These are phyloP conservation scores for Gyrodon lividus DNA, from an alignment of 768 basidiomycete genomes.

Conservation along the genomic window DNA sequence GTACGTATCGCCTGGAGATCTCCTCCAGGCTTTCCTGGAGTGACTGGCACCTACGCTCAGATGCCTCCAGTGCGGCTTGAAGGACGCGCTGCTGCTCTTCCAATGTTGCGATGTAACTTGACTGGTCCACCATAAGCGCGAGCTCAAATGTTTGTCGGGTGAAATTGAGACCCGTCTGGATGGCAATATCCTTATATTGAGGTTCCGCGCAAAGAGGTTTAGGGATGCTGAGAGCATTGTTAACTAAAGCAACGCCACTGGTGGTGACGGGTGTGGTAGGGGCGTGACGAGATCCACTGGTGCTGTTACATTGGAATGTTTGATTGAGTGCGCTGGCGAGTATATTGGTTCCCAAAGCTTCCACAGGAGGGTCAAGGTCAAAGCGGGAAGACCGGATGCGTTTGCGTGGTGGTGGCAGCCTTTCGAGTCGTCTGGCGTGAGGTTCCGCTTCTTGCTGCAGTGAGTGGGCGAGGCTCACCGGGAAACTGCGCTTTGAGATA, in stretches of 20 bases:
- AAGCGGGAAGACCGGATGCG: not conserved
- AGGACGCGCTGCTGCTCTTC: slow-evolving; percentile 16
- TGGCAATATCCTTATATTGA: slow-evolving; percentile 20
- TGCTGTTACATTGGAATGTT: slow-evolving; percentile 26
- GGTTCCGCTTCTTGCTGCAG: slow-evolving; percentile 30
- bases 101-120: slow-evolving; percentile 17
- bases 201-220: not conserved
- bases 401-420: slow-evolving; percentile 10
- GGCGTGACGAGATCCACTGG: slow-evolving; percentile 8
- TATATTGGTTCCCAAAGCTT: slow-evolving; percentile 2
- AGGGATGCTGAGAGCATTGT: not conserved
- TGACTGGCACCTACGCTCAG: slow-evolving; percentile 6
- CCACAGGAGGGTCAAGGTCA: not conserved
- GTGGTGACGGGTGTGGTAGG: slow-evolving; percentile 6
- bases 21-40: slow-evolving; percentile 11
- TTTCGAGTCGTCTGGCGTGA: slow-evolving; percentile 26
- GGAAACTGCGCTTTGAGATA: slow-evolving; percentile 24
- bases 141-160: slow-evolving; percentile 12
- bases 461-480: slow-evolving; percentile 31
- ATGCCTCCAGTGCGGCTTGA: slow-evolving; percentile 5
- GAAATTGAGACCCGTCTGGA: slow-evolving; percentile 25
- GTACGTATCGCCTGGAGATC: slow-evolving; percentile 9
- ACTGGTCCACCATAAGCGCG: slow-evolving; percentile 4
- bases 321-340: slow-evolving; percentile 28
- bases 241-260: slow-evolving; percentile 3